A percentile compares a stretch with the other conserved stretches of the same genome.
These are phyloP conservation scores for Candida pseudoglaebosa DNA, from an alignment of 805 yeast species.

Conservation along the genomic window DNA sequence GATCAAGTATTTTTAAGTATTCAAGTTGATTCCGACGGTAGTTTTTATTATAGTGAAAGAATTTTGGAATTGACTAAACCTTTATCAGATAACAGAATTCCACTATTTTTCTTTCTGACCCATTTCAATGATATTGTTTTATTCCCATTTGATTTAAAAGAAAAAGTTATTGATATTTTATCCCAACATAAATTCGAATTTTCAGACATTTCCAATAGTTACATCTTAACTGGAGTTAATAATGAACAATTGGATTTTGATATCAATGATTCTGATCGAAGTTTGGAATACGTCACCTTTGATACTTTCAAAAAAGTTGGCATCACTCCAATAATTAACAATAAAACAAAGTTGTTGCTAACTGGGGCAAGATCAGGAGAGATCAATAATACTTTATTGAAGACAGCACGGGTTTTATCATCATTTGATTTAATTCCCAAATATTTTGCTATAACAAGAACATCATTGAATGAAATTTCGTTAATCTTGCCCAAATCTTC, in stretches of 20 bases:
- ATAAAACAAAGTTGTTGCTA: constrained; percentile 38
- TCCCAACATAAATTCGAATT: constrained; percentile 41
- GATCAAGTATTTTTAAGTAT: constrained; percentile 46
- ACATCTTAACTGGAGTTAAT: constrained; percentile 19
- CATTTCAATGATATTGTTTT: constrained; percentile 63
- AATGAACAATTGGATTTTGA: background rate
- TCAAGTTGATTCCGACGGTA: constrained; percentile 60
- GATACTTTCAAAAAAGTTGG: constrained; percentile 28
- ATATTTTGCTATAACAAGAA: constrained; percentile 51
- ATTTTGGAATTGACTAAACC: constrained; percentile 58
- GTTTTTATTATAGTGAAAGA: constrained; percentile 45
- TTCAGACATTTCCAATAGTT: constrained; percentile 42
- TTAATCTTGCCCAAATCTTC: constrained; percentile 43
- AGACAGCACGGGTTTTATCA: constrained; percentile 38
- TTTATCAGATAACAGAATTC: constrained; percentile 50
- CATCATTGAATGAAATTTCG: constrained; percentile 48
- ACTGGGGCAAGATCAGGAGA: constrained; percentile 59
- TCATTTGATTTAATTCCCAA: constrained; percentile 25
- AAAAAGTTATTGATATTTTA: constrained; percentile 43
- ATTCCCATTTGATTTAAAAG: constrained; percentile 45
- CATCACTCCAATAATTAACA: constrained; percentile 44
- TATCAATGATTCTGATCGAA: background rate
- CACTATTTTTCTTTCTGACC: constrained; percentile 58
- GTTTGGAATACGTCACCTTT: constrained; percentile 33
- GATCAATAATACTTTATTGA: constrained; percentile 35